Conservation (phyloP, 768 basidiomycete genomes). For the Suillus lakei region DNA sequence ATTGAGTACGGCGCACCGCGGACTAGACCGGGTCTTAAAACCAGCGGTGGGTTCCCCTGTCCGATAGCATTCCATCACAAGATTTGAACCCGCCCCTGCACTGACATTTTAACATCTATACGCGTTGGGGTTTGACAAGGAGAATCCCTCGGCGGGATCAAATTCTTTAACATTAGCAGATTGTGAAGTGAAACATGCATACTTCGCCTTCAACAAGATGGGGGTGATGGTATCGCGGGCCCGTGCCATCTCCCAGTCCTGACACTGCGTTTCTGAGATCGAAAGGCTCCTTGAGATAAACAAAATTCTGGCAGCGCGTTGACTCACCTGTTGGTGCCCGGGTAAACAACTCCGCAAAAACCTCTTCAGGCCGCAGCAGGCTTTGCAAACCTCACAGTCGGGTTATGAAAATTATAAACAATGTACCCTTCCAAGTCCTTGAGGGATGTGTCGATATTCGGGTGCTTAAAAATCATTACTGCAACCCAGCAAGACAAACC, state of each 20-base stretch:
- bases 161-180: neutral
- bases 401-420: neutral
- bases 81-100: neutral
- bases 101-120: too few relatives aligned
- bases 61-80: neutral
- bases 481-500: neutral
- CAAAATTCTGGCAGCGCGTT: neutral
- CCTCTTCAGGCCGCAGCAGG: neutral
- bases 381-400: neutral
- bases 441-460: neutral
- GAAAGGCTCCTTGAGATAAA: neutral
- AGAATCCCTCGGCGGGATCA: too few relatives aligned
- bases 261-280: neutral
- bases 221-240: neutral
- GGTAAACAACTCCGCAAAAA: neutral
- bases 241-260: neutral
- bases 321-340: neutral
- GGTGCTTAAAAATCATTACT: neutral
- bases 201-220: neutral
- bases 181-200: too few relatives aligned
- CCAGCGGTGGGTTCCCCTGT: neutral
- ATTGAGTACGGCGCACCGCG: neutral
- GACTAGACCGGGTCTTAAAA: neutral
- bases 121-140: too few relatives aligned
- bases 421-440: neutral